These are phyloP conservation scores for Dipodascopsis uninucleata DNA, from an alignment of 805 yeast species.

Conservation along the genomic window DNA sequence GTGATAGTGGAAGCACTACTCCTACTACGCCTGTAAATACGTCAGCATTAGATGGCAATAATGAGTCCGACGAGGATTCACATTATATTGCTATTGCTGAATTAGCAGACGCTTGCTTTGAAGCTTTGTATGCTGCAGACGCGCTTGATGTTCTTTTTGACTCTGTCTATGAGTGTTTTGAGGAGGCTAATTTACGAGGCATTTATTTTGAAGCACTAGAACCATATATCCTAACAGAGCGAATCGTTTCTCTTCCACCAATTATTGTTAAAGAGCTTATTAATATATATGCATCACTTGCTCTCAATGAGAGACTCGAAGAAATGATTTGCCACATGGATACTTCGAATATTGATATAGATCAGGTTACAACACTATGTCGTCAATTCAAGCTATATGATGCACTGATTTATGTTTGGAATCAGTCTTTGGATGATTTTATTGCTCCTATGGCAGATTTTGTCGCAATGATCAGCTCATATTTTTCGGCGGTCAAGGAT, in stretches of 20 bases:
- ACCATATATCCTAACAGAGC: conserved; percentile 47
- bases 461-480: conserved; percentile 35
- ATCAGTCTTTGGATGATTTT: conserved; percentile 63
- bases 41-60: conserved; percentile 11
- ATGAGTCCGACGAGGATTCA: conserved; percentile 31
- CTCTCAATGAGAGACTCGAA: conserved; percentile 52
- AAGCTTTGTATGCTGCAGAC: conserved; percentile 41
- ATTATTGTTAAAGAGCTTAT: conserved; percentile 60
- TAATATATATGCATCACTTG: conserved; percentile 42
- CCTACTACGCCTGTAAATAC: conserved; percentile 13
- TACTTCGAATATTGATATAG: conserved; percentile 67
- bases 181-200: conserved; percentile 35
- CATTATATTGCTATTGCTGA: conserved; percentile 32
- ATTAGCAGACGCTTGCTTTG: conserved; percentile 42
- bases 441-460: conserved; percentile 66
- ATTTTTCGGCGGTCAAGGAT: conserved; percentile 6
- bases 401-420: conserved; percentile 69
- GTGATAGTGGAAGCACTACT: conserved; percentile 27
- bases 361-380: conserved; percentile 65
- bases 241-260: conserved; percentile 57
- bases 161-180: conserved; percentile 45
- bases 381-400: conserved; percentile 54
- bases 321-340: conserved; percentile 69
- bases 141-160: conserved; percentile 43
- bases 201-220: conserved; percentile 54